Conservation (phyloP, 2,329 filamentous ascomycete genomes). For the Aureobasidium sp. region DNA sequence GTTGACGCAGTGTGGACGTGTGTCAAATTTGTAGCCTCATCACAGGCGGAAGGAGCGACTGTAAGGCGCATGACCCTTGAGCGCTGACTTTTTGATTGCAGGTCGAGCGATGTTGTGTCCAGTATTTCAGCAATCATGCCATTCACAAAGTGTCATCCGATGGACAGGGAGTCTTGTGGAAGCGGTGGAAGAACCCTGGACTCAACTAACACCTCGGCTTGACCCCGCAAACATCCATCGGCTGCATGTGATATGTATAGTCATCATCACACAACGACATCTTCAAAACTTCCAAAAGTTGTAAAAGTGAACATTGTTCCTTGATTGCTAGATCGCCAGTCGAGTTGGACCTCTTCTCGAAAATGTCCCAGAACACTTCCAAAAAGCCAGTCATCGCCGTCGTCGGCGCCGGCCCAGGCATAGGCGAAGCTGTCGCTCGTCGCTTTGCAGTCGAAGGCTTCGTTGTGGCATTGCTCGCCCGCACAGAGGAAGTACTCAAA, state of each 20-base stretch:
- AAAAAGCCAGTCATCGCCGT: background rate
- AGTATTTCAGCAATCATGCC: background rate
- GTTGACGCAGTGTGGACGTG: no score
- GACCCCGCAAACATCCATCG: background rate
- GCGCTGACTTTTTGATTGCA: no score
- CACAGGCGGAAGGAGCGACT: no score
- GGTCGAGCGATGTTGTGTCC: no score
- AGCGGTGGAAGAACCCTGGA: no score
- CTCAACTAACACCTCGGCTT: background rate
- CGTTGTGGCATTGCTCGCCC: background rate
- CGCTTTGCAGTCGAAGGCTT: background rate
- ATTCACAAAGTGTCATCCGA: no score
- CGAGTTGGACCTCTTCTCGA: background rate
- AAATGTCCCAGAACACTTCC: background rate
- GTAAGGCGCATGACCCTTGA: no score
- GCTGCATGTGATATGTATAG: background rate
- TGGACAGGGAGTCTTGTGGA: no score
- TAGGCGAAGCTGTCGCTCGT: background rate
- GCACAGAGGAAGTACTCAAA: background rate
- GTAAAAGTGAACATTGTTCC: background rate
- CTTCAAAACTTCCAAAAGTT: background rate
- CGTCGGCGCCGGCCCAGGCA: background rate
- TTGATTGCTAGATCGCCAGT: background rate
- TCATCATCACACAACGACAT: background rate
- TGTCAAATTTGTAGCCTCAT: no score